Conservation (phyloP, 495 filamentous ascomycete species). For the Penicillium lagena region DNA sequence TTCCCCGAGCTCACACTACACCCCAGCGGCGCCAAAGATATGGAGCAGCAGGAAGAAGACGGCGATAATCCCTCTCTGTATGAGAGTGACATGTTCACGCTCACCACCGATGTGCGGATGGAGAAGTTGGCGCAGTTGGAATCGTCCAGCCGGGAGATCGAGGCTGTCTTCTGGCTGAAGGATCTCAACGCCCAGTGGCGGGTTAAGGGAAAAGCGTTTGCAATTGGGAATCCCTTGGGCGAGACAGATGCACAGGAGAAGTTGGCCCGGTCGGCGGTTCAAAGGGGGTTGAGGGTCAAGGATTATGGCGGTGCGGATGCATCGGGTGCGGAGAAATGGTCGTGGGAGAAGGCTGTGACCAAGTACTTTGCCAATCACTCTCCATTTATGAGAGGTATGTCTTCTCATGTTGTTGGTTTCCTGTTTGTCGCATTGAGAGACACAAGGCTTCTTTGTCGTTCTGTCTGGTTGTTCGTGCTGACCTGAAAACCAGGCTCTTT, state of each 20-base stretch:
- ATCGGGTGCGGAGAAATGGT: conserved; percentile 40
- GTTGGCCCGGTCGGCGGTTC: conserved; percentile 39
- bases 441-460: not conserved
- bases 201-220: conserved; percentile 67
- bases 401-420: conserved; percentile 2
- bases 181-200: conserved; percentile 76
- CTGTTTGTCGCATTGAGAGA: not conserved
- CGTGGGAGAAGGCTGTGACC: conserved; percentile 69
- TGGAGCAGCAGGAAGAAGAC: conserved; percentile 48
- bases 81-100: conserved; percentile 67
- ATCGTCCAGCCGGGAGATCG: conserved; percentile 54
- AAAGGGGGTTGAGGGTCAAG: conserved; percentile 19
- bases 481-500: conserved; percentile 50
- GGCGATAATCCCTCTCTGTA: conserved; percentile 57
- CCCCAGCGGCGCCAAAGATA: conserved; percentile 51
- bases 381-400: conserved; percentile 62
- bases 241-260: conserved; percentile 33
- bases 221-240: conserved; percentile 57
- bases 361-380: conserved; percentile 83
- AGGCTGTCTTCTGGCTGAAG: conserved; percentile 79
- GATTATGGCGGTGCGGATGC: conserved; percentile 19
- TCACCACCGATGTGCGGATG: conserved; percentile 88
- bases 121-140: conserved; percentile 66
- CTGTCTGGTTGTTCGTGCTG: not conserved
- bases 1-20: conserved; percentile 54